Evolutionary conservation across 371 early-diverging fungal species (phyloP).

Genomic region (Encephalitozoon romaleae): DNA sequence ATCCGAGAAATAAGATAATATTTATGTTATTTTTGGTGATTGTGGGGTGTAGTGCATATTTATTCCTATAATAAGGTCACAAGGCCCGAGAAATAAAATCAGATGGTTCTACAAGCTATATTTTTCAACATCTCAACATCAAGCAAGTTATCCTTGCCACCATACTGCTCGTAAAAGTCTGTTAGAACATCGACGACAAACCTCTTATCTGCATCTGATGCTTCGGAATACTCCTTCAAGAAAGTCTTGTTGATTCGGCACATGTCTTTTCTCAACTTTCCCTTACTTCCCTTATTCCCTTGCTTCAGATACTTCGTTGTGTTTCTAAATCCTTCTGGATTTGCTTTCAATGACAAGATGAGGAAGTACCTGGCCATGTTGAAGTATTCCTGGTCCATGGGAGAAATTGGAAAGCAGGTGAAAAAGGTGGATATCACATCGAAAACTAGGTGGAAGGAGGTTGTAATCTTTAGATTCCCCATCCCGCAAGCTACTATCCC

Average conservation of each 20-base stretch:
- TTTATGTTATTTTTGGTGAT: background rate
- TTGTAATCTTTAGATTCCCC: background rate
- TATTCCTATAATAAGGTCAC: background rate
- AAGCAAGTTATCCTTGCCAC: background rate
- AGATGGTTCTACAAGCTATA: background rate
- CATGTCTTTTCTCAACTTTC: background rate
- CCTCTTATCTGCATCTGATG: constrained; percentile 34
- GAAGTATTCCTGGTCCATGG: constrained; percentile 35
- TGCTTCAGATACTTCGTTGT: background rate
- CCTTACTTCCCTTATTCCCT: background rate
- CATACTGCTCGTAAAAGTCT: constrained; percentile 46
- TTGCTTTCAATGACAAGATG: background rate
- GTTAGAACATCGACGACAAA: constrained; percentile 35
- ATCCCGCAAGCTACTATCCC: constrained; percentile 25
- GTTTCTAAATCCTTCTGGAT: background rate
- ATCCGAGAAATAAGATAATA: constrained; percentile 42
- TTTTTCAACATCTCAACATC: background rate
- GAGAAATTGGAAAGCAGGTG: constrained; percentile 1
- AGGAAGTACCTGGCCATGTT: constrained; percentile 15
- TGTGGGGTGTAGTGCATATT: background rate
- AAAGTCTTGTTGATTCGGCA: background rate
- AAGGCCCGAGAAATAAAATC: background rate
- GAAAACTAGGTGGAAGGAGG: background rate
- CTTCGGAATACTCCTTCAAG: constrained; percentile 6
- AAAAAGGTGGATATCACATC: constrained; percentile 20